Conservation (phyloP, 495 filamentous ascomycete genomes). For the Podospora anserina region DNA sequence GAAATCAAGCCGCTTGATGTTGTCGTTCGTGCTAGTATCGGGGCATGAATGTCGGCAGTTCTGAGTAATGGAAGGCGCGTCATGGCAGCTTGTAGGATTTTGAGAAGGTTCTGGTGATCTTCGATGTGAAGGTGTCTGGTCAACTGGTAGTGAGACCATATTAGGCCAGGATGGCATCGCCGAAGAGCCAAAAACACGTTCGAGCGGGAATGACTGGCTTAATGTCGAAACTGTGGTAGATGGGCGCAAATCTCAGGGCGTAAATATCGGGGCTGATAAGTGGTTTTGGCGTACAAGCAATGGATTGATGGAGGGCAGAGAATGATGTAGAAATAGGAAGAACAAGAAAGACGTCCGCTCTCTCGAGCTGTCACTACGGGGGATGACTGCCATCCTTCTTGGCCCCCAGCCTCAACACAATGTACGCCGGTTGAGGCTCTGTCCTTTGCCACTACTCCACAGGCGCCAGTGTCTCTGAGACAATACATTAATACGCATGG, state of each 20-base stretch:
- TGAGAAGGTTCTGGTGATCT: neutral
- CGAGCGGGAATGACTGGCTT: neutral
- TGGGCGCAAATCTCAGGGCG: neutral
- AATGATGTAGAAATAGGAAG: neutral
- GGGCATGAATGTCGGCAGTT: neutral
- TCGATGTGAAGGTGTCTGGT: neutral
- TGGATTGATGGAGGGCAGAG: neutral
- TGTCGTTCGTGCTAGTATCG: neutral
- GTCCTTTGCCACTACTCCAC: neutral
- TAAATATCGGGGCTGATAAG: neutral
- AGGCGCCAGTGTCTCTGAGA: neutral
- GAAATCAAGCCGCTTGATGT: neutral
- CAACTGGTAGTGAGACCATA: neutral
- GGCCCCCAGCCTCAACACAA: neutral
- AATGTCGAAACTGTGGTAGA: neutral
- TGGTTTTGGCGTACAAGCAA: neutral
- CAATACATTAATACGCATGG: neutral
- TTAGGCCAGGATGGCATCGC: neutral
- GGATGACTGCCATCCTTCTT: neutral
- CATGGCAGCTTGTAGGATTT: no score
- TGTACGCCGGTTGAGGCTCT: neutral
- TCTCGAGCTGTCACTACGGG: neutral
- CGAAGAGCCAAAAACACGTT: no score
- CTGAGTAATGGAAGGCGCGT: neutral
- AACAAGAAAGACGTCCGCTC: neutral